Evolutionary conservation across 2,329 filamentous ascomycete species (phyloP), one percentile per base, ranked within the genome.

Genomic region (Pseudogymnoascus sp.): DNA sequence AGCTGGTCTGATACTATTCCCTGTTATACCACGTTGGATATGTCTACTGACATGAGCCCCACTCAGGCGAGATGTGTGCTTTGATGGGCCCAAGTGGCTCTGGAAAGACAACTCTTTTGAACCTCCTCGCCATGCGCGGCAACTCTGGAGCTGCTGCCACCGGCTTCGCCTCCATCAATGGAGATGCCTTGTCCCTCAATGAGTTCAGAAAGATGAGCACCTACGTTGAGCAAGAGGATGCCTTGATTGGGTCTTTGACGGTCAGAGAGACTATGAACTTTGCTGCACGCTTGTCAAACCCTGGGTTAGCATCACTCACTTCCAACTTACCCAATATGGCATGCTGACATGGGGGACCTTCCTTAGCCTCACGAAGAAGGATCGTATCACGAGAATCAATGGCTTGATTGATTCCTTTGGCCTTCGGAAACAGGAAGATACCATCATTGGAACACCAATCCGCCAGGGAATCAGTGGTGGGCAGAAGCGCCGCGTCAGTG

Each of bases 201-300:
- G 77, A 78, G 0, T 87, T 92, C 67, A 82, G 84, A 11, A 80
- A 83, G 58, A 79, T 91, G 52, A 87, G 83, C 59, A 84, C 84
- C 58, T 93, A 91, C 69, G 90, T 93, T 16, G 90, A 94, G 76
- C 90, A 94, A 71, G 89, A 93, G 66, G 90, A 94, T 76, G 86
- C 89, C 1, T 79, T 93, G n/a, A 87, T 92, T 52, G 90, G 90
- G 2, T 87, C 87, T 0, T 77, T 93, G 66, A 93, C 90, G 0
- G 88, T 92, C 9, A 79, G 82, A 25, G 90, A 93, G 76, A 93
- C 90, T 0, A 76, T 94, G 62, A 77, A 84, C 65, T 93, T 93
- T 72, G 86, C 89, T 0, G 88, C 89, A 0, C 82, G 86, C 25
- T 80, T 93, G 2, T 74, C 84, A 64, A 66, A 86, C 67, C 70